Evolutionary conservation across 371 early-diverging fungal genomes (phyloP).

Genomic region (Saksenaea oblongispora): DNA sequence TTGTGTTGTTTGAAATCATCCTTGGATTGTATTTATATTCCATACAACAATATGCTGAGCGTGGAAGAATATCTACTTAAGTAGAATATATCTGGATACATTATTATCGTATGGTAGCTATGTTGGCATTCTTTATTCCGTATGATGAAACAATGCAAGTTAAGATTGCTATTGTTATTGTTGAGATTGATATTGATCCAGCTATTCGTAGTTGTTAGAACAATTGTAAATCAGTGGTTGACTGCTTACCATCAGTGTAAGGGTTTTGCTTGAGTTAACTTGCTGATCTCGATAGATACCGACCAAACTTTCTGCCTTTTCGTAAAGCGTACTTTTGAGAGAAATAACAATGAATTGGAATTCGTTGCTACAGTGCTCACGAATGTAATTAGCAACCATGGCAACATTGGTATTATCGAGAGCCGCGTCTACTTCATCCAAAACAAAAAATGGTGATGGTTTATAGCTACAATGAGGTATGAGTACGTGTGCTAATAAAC

Average conservation of each 20-base stretch:
- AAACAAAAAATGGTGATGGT: conserved; percentile 98
- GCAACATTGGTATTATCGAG: conserved; percentile 97
- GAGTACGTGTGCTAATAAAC: not conserved
- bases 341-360: conserved; percentile 99
- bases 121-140: not conserved
- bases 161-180: not conserved
- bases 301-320: conserved; percentile 93
- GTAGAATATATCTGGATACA: too few species aligned
- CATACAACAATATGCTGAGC: too few species aligned
- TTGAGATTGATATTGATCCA: not conserved
- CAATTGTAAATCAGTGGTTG: not conserved
- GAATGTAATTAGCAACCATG: conserved; percentile 90
- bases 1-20: too few species aligned
- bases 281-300: conserved; percentile 96
- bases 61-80: too few species aligned
- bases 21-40: too few species aligned
- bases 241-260: conserved; percentile 73
- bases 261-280: conserved; percentile 77
- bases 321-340: conserved; percentile 95
- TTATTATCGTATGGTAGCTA: not conserved
- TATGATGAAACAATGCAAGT: not conserved
- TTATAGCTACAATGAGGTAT: conserved; percentile 57
- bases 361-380: conserved; percentile 53
- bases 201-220: not conserved
- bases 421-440: conserved; percentile 99